Base-by-base conservation (phyloP, 208 protist genomes). In the Wallacemonas sp. region DNA sequence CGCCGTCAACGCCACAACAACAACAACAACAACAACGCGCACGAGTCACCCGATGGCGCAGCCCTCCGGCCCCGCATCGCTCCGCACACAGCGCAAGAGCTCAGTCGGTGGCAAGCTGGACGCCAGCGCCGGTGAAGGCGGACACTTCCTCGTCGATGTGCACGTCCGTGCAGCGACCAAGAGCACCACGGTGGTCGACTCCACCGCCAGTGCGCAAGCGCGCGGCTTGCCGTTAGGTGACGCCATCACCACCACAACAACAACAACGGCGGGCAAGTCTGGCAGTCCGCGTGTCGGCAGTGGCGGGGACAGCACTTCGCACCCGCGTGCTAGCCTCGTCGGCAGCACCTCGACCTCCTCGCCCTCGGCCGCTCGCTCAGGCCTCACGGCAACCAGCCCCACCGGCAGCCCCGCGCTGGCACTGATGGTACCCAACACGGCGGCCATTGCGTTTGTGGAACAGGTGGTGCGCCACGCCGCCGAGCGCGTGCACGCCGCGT, bases 361-460 rank as follows among this genome's bases (percentile, higher is more conserved):
- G n/a, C n/a, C n/a, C n/a, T n/a, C n/a, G n/a, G n/a, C n/a, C n/a
- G n/a, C n/a, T n/a, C n/a, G n/a, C n/a, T n/a, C 44, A 18, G 4
- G 20, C 18, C 18, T 4, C 44, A 48, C 44, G 18, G 8, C 44
- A 7, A 18, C 44, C 20, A 18, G 11, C 18, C 11, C 20, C 44
- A 25, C 44, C 11, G 44, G 11, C 18, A 18, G 11, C 44, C 20
- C 44, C 3, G 44, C 44, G 44, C 18, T n/a, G 18, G 52, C 22
- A 14, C 4, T 14, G 3, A 23, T 23, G 32, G n/a, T 59, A 2
- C 26, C 52, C n/a, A 18, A 20, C 31, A 45, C 31, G n/a, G 62
- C 65, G 16, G 61, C 61, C 2, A 41, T 61, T 12, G 48, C 48
- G 23, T 23, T 70, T 1, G 71, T 78, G 23, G 72, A 78, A 46